Conservation (phyloP, 2,329 filamentous ascomycete species). For the Hypoxylon sp. region DNA sequence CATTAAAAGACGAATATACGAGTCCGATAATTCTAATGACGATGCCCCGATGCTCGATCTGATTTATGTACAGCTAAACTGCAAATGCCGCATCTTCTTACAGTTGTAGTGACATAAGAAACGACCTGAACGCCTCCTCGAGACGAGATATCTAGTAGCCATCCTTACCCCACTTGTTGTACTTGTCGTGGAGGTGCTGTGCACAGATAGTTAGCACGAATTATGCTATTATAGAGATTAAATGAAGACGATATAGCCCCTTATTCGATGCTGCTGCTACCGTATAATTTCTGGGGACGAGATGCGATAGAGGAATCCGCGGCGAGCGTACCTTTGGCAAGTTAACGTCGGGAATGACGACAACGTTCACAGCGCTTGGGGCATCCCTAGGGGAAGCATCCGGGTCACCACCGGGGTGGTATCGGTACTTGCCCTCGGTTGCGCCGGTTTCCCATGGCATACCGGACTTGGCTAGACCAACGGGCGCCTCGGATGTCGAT, state of each 20-base stretch:
- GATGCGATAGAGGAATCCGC: not conserved
- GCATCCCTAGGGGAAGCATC: constrained; percentile 82
- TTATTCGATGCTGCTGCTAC: not conserved
- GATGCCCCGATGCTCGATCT: constrained; percentile 17
- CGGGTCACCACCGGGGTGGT: constrained; percentile 86
- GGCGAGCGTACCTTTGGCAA: constrained; percentile 76
- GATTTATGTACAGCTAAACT: constrained; percentile 39
- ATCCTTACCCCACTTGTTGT: constrained; percentile 99
- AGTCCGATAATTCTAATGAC: constrained; percentile 5
- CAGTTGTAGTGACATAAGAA: constrained; percentile 21
- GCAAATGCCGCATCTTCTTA: constrained; percentile 31
- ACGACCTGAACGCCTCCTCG: constrained; percentile 3
- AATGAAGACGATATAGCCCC: not conserved
- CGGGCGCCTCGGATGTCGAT: constrained; percentile 80
- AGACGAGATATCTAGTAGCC: constrained; percentile 66
- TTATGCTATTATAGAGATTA: constrained; percentile 14
- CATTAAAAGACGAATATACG: constrained; percentile 1
- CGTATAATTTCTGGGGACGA: not conserved
- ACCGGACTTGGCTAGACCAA: constrained; percentile 76
- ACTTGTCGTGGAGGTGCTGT: constrained; percentile 91
- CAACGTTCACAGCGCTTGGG: constrained; percentile 92
- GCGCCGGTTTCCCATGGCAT: constrained; percentile 90
- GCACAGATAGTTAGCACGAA: constrained; percentile 18
- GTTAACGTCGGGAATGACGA: constrained; percentile 92
- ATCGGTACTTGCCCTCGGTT: constrained; percentile 74